phyloP scores from a whole-genome alignment of 2,329 filamentous ascomycete species.

The Lecanosticta acicola region DNA sequence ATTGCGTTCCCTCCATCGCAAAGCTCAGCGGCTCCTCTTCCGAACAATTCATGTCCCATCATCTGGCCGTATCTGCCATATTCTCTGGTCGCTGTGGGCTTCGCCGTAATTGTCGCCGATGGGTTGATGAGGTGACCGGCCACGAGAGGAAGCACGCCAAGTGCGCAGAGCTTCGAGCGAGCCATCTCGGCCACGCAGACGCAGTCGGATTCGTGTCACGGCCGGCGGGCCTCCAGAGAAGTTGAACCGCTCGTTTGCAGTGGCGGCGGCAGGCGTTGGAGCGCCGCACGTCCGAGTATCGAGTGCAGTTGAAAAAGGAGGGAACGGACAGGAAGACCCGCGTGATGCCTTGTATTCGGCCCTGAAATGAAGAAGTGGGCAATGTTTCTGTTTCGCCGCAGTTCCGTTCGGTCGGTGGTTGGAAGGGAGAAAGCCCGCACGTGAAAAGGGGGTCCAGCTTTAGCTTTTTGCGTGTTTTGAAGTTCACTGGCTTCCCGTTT shows the following conservation, averaged over 20 bases:
- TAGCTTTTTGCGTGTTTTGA: background rate
- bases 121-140: slow-evolving; percentile 7
- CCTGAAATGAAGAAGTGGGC: too few species aligned
- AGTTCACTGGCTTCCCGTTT: background rate
- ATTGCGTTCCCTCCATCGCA: slow-evolving; percentile 3
- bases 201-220: background rate
- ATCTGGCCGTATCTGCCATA: background rate
- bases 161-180: background rate
- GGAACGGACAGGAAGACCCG: too few species aligned
- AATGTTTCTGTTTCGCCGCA: too few species aligned
- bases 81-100: background rate
- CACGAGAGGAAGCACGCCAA: background rate
- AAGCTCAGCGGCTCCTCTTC: background rate
- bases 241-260: background rate
- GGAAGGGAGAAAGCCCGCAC: background rate
- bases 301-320: too few species aligned
- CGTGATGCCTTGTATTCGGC: background rate
- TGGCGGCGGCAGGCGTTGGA: too few species aligned
- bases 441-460: background rate
- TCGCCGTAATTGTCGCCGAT: slow-evolving; percentile 4
- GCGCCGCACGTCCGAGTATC: background rate
- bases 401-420: too few species aligned
- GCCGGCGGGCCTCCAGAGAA: background rate
- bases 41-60: background rate
- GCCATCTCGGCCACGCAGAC: background rate